Conservation (phyloP, 2,329 filamentous ascomycete species). For the Fusarium sp. region DNA sequence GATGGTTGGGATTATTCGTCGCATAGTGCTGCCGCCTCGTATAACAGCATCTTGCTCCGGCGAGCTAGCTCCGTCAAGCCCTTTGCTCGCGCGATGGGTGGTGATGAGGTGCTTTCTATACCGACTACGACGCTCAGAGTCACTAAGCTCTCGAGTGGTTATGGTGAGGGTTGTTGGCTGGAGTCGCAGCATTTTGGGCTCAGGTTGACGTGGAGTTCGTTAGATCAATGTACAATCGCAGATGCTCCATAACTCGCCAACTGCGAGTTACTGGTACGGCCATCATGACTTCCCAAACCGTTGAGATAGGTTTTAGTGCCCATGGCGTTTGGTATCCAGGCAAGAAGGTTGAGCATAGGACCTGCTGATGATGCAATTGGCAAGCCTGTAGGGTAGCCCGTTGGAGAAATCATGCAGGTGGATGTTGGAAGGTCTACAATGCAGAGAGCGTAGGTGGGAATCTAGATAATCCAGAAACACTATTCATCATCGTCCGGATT, state of each 20-base stretch:
- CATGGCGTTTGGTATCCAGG: background rate
- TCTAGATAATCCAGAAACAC: background rate
- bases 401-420: background rate
- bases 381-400: conserved; percentile 2
- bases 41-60: background rate
- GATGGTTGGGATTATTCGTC: background rate
- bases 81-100: background rate
- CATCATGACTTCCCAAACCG: background rate
- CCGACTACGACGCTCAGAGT: conserved; percentile 39
- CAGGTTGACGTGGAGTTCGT: background rate
- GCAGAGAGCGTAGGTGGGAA: too few relatives aligned
- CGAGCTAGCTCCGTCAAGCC: background rate
- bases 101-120: conserved; percentile 38
- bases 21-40: conserved; percentile 2
- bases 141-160: conserved; percentile 35
- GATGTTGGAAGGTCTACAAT: too few relatives aligned
- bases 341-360: background rate
- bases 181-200: conserved; percentile 42
- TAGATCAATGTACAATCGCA: too few relatives aligned
- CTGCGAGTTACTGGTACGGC: background rate
- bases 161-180: conserved; percentile 38
- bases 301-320: background rate
- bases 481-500: background rate
- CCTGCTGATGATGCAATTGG: background rate
- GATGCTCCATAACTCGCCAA: too few relatives aligned